Conservation (phyloP, 2,329 filamentous ascomycete genomes). For the Eutypa lata region DNA sequence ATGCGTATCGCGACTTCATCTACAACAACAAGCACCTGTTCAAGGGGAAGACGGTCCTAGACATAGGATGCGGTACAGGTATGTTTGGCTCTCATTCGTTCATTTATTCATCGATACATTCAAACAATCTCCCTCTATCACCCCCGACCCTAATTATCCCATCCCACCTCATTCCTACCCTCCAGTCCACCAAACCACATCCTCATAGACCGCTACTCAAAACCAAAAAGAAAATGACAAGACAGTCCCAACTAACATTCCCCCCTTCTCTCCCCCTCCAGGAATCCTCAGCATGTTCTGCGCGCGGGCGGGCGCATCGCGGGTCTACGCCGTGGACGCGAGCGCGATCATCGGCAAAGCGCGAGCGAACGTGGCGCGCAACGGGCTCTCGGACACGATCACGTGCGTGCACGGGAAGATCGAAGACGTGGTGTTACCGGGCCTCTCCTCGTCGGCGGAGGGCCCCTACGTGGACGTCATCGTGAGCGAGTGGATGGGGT, state of each 20-base stretch:
- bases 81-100: constrained; percentile 19
- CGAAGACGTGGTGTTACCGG: constrained; percentile 78
- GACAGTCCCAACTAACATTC: neutral
- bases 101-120: constrained; percentile 20
- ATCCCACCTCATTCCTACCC: neutral
- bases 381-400: constrained; percentile 70
- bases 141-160: too few relatives aligned
- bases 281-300: constrained; percentile 95
- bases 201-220: too few relatives aligned
- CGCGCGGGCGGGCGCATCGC: constrained; percentile 80
- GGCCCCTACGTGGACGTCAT: constrained; percentile 85
- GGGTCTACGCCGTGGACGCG: constrained; percentile 89
- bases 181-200: too few relatives aligned
- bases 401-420: constrained; percentile 81
- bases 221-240: too few relatives aligned
- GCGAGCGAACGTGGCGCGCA: constrained; percentile 78
- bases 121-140: neutral
- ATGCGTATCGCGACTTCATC: constrained; percentile 92
- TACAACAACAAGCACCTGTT: constrained; percentile 89
- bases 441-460: neutral
- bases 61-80: constrained; percentile 82
- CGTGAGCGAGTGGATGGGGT: constrained; percentile 98
- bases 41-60: constrained; percentile 79
- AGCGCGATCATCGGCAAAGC: constrained; percentile 87
- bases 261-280: constrained; percentile 13